A percentile compares a stretch with the other conserved stretches of the same genome.
Conservation (phyloP, 768 basidiomycete species). For the Crepidotus variabilis region DNA sequence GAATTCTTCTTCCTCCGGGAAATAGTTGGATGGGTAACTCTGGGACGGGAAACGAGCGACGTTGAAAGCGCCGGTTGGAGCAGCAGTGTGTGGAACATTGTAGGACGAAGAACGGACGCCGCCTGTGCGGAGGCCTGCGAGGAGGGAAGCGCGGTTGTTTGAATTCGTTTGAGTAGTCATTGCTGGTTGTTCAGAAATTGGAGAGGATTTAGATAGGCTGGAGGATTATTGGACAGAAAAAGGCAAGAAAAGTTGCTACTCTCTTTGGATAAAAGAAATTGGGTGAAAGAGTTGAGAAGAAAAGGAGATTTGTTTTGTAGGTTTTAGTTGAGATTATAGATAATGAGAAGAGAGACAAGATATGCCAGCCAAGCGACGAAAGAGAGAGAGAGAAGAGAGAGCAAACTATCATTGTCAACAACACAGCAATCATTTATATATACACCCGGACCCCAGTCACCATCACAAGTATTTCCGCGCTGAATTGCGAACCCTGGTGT, state of each 20-base stretch:
- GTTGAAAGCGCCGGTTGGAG: slow-evolving; percentile 60
- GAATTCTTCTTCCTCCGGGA: slow-evolving; percentile 51
- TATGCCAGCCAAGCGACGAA: slow-evolving; percentile 29
- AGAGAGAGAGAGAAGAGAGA: slow-evolving; percentile 28
- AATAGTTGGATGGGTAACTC: slow-evolving; percentile 26
- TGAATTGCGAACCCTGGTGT: slow-evolving; percentile 76
- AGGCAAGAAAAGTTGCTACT: slow-evolving; percentile 11
- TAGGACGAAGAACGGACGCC: slow-evolving; percentile 77
- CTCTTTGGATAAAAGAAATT: too few species aligned
- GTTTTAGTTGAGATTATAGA: slow-evolving; percentile 20
- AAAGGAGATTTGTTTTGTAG: slow-evolving; percentile 16
- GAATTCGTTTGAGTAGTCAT: slow-evolving; percentile 42
- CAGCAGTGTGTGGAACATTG: slow-evolving; percentile 64
- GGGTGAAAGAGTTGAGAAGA: slow-evolving; percentile 20
- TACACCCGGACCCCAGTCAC: slow-evolving; percentile 23
- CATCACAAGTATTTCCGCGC: slow-evolving; percentile 77
- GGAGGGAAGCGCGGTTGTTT: slow-evolving; percentile 77
- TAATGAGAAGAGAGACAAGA: slow-evolving; percentile 22
- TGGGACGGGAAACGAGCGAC: slow-evolving; percentile 49
- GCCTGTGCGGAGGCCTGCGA: slow-evolving; percentile 85
- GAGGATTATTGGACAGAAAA: slow-evolving; percentile 34
- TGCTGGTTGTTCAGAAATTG: slow-evolving; percentile 19
- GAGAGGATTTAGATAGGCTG: slow-evolving; percentile 18
- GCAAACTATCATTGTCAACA: slow-evolving; percentile 22
- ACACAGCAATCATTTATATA: slow-evolving; percentile 2